Base-by-base conservation (phyloP, 108 stramenopile species). In the Nannochloropsis oceanica region DNA sequence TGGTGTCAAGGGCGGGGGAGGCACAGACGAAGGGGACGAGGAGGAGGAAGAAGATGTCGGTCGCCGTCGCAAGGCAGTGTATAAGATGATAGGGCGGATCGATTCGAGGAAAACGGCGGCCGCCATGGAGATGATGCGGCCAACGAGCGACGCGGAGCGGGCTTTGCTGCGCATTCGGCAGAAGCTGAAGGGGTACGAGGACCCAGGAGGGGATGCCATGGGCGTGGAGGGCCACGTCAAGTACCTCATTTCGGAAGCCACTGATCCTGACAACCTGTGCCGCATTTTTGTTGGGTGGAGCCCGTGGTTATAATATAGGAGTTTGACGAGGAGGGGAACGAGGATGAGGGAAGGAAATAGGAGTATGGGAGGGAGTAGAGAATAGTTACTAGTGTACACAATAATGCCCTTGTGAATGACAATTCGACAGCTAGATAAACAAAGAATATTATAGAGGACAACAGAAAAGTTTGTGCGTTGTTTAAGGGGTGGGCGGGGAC, bases 121-220 rank as follows among this genome's bases (percentile, higher is more conserved):
- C 22, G 59, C 25, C 22, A 24, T 44, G 13, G 26, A 26, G 26
- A 3, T 26, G 26, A 27, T 25, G 84, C 46, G 88, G 86, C 25
- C 87, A 82, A 73, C 18, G 22, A 73, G 59, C 59, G 59, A 73
- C 7, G 91, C 92, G 0, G 89, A 91, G 83, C 81, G 87, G 24
- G 90, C 90, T 27, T 80, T 93, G 14, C 44, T 87, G 25, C 50
- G 91, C 83, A 95, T 99, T 79, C 90, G 93, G 18, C 92, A 95
- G 86, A 99, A 99, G 88, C 91, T 99, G 11, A 93, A 96, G 89
- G 99, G 99, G 9, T 97, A 96, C 92, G 97, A 98, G 88, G 97
- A 99, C 79, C 93, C 93, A 12, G 94, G 94, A 26, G 95, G 95
- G 13, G 96, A 96, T 84, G 93, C 93, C 73, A 95, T 97, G 88